phyloP scores from a whole-genome alignment of 129 eudicot species.

The Artemisia argyi region DNA sequence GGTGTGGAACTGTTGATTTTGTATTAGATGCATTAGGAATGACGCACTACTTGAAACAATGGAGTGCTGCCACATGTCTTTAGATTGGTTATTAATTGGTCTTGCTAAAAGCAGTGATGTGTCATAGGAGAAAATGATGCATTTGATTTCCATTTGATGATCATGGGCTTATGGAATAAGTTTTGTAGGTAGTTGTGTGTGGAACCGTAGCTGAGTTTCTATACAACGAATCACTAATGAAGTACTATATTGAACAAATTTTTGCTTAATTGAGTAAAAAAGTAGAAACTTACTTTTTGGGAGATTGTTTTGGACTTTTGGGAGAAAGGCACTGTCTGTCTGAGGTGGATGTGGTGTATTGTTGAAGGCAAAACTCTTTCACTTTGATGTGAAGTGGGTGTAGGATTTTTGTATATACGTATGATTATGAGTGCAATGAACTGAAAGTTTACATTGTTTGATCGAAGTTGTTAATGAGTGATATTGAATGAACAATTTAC shows the following conservation, averaged over 20 bases:
- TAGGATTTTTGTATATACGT: slow-evolving; percentile 13
- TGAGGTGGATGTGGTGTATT: slow-evolving; percentile 10
- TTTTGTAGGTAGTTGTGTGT: slow-evolving; percentile 13
- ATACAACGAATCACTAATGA: not conserved
- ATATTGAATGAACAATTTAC: slow-evolving; percentile 5
- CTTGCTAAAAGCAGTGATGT: too few relatives aligned
- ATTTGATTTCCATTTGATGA: not conserved
- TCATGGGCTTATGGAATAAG: not conserved
- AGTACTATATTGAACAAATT: not conserved
- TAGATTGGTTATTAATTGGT: too few relatives aligned
- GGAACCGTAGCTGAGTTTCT: slow-evolving; percentile 4
- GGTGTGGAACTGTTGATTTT: too few relatives aligned
- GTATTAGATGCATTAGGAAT: too few relatives aligned
- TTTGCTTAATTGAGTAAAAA: too few relatives aligned
- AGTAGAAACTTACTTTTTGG: too few relatives aligned
- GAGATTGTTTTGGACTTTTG: not conserved
- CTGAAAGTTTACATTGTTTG: not conserved
- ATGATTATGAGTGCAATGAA: slow-evolving; percentile 5
- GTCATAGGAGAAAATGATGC: not conserved
- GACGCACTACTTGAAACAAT: too few relatives aligned
- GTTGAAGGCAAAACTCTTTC: slow-evolving; percentile 1
- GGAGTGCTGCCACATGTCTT: too few relatives aligned
- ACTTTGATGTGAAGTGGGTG: not conserved
- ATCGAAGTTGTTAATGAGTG: slow-evolving; percentile 10
- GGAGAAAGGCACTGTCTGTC: not conserved